Percentiles rank a stretch among this genome's conserved stretches.
phyloP scores from a whole-genome alignment of 306 rosid species.

The Ceratonia siliqua region DNA sequence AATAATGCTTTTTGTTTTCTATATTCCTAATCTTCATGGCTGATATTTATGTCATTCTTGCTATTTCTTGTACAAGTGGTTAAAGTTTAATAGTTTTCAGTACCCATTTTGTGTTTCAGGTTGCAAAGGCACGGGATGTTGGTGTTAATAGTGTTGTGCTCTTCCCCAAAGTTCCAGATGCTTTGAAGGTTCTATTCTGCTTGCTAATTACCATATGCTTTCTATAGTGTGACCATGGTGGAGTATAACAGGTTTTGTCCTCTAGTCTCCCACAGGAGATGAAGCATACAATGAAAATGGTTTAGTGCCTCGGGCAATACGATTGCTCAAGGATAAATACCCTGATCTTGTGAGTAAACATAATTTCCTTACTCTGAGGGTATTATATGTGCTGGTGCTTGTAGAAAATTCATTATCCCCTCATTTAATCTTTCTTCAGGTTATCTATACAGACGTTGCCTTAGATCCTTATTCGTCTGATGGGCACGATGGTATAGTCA shows the following conservation, averaged over 20 bases:
- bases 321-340: slow-evolving; percentile 86
- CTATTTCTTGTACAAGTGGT: neutral
- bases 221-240: slow-evolving; percentile 13
- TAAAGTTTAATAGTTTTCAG: slow-evolving; percentile 14
- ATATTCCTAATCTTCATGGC: slow-evolving; percentile 3
- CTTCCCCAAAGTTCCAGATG: slow-evolving; percentile 97
- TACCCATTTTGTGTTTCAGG: slow-evolving; percentile 59
- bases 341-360: slow-evolving; percentile 84
- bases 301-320: slow-evolving; percentile 85
- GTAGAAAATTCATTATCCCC: slow-evolving; percentile 17
- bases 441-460: slow-evolving; percentile 94
- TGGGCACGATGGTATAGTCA: slow-evolving; percentile 95
- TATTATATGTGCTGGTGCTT: slow-evolving; percentile 15
- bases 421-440: slow-evolving; percentile 47
- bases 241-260: slow-evolving; percentile 34
- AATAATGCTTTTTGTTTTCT: neutral
- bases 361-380: slow-evolving; percentile 9
- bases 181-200: slow-evolving; percentile 67
- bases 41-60: slow-evolving; percentile 19
- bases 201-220: slow-evolving; percentile 21
- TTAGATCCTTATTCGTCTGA: slow-evolving; percentile 96
- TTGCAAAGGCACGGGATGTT: slow-evolving; percentile 84
- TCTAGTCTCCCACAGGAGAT: slow-evolving; percentile 78
- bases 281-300: slow-evolving; percentile 93
- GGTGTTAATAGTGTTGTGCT: slow-evolving; percentile 89